A percentile compares a stretch with the other conserved stretches of the same genome.
phyloP scores from a whole-genome alignment of 371 early-diverging fungal genomes.

The Neoconidiobolus thromboides region DNA sequence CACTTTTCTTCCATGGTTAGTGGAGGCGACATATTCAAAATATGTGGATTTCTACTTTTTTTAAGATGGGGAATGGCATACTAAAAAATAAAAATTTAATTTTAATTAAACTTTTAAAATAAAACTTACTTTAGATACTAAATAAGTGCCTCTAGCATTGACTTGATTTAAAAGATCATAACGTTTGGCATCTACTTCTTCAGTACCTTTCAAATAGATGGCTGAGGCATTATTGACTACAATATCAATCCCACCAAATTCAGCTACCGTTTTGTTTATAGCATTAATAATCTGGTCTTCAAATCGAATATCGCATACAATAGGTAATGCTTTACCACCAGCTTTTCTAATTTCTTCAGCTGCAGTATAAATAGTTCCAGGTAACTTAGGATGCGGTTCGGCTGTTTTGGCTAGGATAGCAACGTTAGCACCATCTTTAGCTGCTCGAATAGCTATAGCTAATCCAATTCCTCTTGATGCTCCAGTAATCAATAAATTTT shows the following conservation, averaged over 20 bases:
- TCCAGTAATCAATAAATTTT: slow-evolving; percentile 53
- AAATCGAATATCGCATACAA: slow-evolving; percentile 60
- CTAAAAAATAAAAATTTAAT: not conserved
- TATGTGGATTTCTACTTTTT: slow-evolving; percentile 32
- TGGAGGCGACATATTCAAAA: slow-evolving; percentile 55
- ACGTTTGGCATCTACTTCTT: slow-evolving; percentile 34
- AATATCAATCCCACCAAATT: slow-evolving; percentile 60
- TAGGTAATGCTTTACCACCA: slow-evolving; percentile 53
- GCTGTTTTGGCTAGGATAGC: slow-evolving; percentile 66
- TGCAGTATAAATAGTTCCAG: slow-evolving; percentile 24
- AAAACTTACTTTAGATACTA: slow-evolving; percentile 55
- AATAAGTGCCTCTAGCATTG: slow-evolving; percentile 64
- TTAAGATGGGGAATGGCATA: slow-evolving; percentile 39
- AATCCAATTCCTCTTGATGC: slow-evolving; percentile 53
- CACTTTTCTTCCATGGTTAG: slow-evolving; percentile 37
- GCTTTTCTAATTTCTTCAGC: slow-evolving; percentile 46
- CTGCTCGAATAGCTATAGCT: slow-evolving; percentile 47
- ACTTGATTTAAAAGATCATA: slow-evolving; percentile 63
- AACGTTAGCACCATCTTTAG: slow-evolving; percentile 42
- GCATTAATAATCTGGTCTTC: slow-evolving; percentile 48
- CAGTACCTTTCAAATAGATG: slow-evolving; percentile 42
- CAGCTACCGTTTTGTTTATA: slow-evolving; percentile 33
- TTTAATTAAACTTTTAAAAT: not conserved
- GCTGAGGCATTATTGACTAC: slow-evolving; percentile 59
- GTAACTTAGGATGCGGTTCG: slow-evolving; percentile 35